Base-by-base conservation (phyloP, 495 filamentous ascomycete species). In the Cercophora scortea region DNA sequence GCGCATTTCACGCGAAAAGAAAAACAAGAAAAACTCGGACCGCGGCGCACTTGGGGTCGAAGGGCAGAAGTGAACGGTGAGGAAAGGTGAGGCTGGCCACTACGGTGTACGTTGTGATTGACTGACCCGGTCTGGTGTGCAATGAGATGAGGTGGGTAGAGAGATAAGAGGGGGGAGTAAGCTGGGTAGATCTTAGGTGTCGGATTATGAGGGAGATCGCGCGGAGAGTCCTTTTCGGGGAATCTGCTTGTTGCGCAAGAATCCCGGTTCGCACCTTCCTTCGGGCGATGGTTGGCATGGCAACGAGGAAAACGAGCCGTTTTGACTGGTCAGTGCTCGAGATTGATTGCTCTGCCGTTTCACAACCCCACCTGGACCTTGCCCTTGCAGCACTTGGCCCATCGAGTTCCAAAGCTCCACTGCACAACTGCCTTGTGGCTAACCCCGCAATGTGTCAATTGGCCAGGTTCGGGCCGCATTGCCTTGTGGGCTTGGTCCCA, bases 1-100 rank as follows among this genome's bases (percentile, higher is more conserved):
- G 51, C 45, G 53, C 57, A 59, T 59, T 46, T 59, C 57, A 52
- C 41, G 50, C 16, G 41, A 35, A 38, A 49, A 57, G 40, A 52
- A 25, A 25, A 25, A 25, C 25, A 25, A 25, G 25, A 25, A 25
- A 25, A 25, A 25, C 25, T 25, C 25, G 25, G 25, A 11, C 34
- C 11, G 11, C 11, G 6, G 34, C 11, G 34, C 7, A 36, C 34
- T 36, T 11, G 34, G 11, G 34, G 34, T 36, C 11, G 34, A 36
- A 6, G 34, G 34, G 6, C 7, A 11, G 11, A 6, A 3, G 13
- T 38, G 13, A 8, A 38, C 36, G 36, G 36, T 38, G 36, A 13
- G 13, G 36, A 4, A 13, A 38, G 13, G 25, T 13, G 36, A 38
- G 36, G 10, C 13, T 38, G 13, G 36, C 36, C 13, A n/a, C n/a